Conservation (phyloP, 306 rosid genomes). For the Lupinus albus region DNA sequence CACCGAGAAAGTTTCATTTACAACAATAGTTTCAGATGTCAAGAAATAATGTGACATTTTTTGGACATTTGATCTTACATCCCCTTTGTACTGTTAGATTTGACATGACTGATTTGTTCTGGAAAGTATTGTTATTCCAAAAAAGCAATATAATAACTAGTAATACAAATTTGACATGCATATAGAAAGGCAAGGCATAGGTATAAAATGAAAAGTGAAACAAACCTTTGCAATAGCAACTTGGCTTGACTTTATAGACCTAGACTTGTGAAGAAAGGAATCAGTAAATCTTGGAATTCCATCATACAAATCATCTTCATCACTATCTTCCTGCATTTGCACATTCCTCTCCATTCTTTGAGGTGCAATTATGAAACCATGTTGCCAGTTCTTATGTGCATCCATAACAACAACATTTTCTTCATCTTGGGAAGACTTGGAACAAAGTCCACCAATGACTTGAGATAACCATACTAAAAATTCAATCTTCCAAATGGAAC, state of each 20-base stretch:
- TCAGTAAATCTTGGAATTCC: slow-evolving; percentile 68
- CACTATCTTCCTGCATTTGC: slow-evolving; percentile 38
- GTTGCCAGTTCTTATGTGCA: not conserved
- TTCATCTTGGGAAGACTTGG: slow-evolving; percentile 42
- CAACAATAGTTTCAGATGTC: too few relatives aligned
- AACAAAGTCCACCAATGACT: slow-evolving; percentile 66
- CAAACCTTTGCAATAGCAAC: slow-evolving; percentile 58
- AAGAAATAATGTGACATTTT: not conserved
- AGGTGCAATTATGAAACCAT: slow-evolving; percentile 25
- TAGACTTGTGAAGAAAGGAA: slow-evolving; percentile 46
- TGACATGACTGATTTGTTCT: too few relatives aligned
- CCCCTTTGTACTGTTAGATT: too few relatives aligned
- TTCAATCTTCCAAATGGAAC: slow-evolving; percentile 39
- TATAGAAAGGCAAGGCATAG: too few relatives aligned
- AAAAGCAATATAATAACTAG: too few relatives aligned
- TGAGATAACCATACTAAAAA: slow-evolving; percentile 38
- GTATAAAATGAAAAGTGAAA: slow-evolving; percentile 1
- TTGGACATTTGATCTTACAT: not conserved
- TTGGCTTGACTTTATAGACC: slow-evolving; percentile 54
- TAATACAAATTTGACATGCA: too few relatives aligned
- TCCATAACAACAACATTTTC: not conserved
- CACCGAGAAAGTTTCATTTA: too few relatives aligned
- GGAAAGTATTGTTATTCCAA: too few relatives aligned
- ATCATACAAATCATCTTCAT: slow-evolving; percentile 63
- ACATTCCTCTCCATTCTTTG: slow-evolving; percentile 41